Evolutionary conservation across 2,329 filamentous ascomycete genomes (phyloP).

Genomic region (Zopfia rhizophila): DNA sequence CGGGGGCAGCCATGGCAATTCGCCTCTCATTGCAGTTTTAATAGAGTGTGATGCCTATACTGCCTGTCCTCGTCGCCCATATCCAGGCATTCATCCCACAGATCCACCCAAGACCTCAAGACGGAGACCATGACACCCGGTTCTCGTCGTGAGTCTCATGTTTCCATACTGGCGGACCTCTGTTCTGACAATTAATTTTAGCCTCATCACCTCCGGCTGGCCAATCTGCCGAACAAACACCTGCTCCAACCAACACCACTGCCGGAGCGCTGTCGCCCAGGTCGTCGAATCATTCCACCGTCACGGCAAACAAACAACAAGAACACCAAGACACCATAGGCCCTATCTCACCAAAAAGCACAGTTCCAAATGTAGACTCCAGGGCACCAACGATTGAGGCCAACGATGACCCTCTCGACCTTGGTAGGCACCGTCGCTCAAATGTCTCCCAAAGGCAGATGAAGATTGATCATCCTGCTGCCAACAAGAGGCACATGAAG

Average conservation of each 20-base stretch:
- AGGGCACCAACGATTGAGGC: conserved; percentile 33
- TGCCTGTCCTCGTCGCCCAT: conserved; percentile 31
- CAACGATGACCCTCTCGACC: conserved; percentile 48
- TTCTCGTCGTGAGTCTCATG: conserved; percentile 41
- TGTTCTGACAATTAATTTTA: conserved; percentile 39
- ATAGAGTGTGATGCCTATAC: conserved; percentile 40
- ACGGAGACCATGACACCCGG: conserved; percentile 46
- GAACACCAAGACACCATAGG: conserved; percentile 41
- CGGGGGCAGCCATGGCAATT: conserved; percentile 21
- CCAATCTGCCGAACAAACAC: conserved; percentile 43
- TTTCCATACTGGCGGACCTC: conserved; percentile 20
- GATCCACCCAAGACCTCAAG: conserved; percentile 31
- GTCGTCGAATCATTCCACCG: conserved; percentile 33
- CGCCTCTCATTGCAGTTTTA: conserved; percentile 40
- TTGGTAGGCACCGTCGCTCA: conserved; percentile 45
- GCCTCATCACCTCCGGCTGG: conserved; percentile 38
- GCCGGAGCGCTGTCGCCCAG: conserved; percentile 30
- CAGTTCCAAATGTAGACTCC: conserved; percentile 25
- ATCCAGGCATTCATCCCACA: conserved; percentile 35
- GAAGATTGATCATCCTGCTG: conserved; percentile 59
- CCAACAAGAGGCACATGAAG: conserved; percentile 50
- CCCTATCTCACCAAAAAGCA: conserved; percentile 30
- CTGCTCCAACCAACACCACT: conserved; percentile 30
- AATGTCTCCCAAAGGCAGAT: conserved; percentile 58
- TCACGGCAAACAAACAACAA: conserved; percentile 28